Evolutionary conservation across 1,284 basidiomycete genomes (phyloP), one percentile per base, ranked within the genome.

Genomic region (Puccinia sorghi): DNA sequence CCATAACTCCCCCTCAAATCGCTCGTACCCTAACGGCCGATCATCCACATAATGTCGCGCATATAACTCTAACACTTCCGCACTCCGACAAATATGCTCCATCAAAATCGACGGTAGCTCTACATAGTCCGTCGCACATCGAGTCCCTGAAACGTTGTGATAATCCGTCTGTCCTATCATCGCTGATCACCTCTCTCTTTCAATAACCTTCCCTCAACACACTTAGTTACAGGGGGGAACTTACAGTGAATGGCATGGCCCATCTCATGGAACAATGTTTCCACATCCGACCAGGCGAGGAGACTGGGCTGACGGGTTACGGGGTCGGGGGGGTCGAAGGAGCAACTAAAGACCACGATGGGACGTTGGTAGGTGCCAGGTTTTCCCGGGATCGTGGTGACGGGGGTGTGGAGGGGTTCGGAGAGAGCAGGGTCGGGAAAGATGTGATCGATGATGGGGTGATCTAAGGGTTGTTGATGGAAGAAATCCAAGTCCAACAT

Each of bases 251-350:
- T 81, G 2, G 84, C 84, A 61, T 84, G 84, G 0, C 84, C 84
- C 84, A 84, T 84, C 78, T 84, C 84, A 74, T 84, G 84, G 79
- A 84, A 84, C 2, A 84, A 81, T 56, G 84, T 84, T 72, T 84
- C 84, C 27, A 84, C 83, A 54, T 84, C 84, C 46, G 82, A 81
- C 84, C 84, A 84, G 54, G 81, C 81, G 25, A 84, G 57, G n/a
- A 84, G 80, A 37, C 82, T 80, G 1, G 82, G 82, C 3, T 66
- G 59, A 15, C 74, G 76, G 37, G 72, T 52, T 0, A 80, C 80
- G 1, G 76, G 73, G 0, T 56, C 64, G 15, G 84, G 84, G 17
- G 82, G 79, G 6, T 81, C 80, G 80, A 84, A 84, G 80, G 84
- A 82, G 80, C 83, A 84, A 79, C 84, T 82, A 13, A 84, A 80